Base-by-base conservation (phyloP, 768 basidiomycete genomes). In the Rubroboletus pulcherrimus region DNA sequence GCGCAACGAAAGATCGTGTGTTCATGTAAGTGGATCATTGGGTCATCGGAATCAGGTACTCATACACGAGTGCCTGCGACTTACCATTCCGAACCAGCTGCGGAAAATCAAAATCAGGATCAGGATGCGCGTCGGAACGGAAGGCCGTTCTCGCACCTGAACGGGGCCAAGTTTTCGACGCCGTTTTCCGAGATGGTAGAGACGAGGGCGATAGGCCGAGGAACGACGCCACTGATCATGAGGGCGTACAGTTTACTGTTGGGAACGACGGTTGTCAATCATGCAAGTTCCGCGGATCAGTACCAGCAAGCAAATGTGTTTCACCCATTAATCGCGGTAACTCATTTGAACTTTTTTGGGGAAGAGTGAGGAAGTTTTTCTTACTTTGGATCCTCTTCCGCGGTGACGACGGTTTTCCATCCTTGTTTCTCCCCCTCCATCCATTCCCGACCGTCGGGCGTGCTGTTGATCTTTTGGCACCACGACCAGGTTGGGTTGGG, bases 171-270 rank as follows among this genome's bases (percentile, higher is more conserved):
- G 57, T 77, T 77, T 24, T 62, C 55, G 1, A 64, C 47, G 1
- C 75, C 75, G 1, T 66, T 51, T 19, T 59, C 53, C 7, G 61
- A 62, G 47, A 74, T 45, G n/a, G 74, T 69, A 7, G 75, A 75
- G 21, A 76, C 65, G 53, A 77, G 74, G 6, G 75, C 76, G 46
- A 78, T 74, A 6, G 77, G 76, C 11, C 76, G 61, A 1, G 77
- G 75, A 7, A 69, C 65, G 19, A 77, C 51, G 3, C 74, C 76
- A 44, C 67, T 68, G 39, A 69, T 68, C 67, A 76, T 59, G 38
- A 74, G 64, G 11, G 61, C 57, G 52, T 75, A 73, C n/a, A 74
- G 35, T 21, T 55, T 54, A 8, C 69, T 70, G 39, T 40, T 9
- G 33, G 4, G 10, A 49, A 19, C 14, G 17, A 34, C 3, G 11